Evolutionary conservation across 257 asterid species (phyloP).

Genomic region (Ilex aquifolium): DNA sequence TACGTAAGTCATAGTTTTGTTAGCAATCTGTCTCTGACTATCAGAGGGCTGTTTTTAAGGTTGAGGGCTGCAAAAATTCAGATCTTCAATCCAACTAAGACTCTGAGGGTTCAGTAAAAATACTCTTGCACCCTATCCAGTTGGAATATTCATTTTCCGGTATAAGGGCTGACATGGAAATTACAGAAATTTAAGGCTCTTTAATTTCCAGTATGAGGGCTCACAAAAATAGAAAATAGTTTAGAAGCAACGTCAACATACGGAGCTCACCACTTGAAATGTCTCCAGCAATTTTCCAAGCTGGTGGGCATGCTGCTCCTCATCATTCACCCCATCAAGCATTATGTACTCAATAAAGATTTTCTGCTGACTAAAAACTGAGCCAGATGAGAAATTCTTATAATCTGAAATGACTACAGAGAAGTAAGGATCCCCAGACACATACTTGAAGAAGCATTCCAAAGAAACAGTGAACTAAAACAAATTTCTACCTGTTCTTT

Average conservation of each 20-base stretch:
- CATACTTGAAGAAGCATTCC: background rate
- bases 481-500: slow-evolving; percentile 46
- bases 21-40: no score
- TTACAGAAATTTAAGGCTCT: no score
- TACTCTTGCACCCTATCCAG: no score
- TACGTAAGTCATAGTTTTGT: no score
- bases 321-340: slow-evolving; percentile 94
- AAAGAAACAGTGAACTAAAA: slow-evolving; percentile 7
- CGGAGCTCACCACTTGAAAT: slow-evolving; percentile 60
- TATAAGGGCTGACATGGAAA: no score
- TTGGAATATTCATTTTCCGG: no score
- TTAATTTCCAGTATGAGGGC: background rate
- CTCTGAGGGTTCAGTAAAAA: no score
- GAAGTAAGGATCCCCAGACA: slow-evolving; percentile 1
- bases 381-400: slow-evolving; percentile 26
- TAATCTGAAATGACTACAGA: slow-evolving; percentile 7
- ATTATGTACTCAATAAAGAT: slow-evolving; percentile 94
- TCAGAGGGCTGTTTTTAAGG: no score
- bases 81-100: no score
- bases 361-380: slow-evolving; percentile 70
- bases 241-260: background rate
- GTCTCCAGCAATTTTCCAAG: slow-evolving; percentile 76
- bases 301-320: slow-evolving; percentile 85
- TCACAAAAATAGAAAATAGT: background rate
- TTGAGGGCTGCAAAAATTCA: no score